A percentile compares a stretch with the other conserved stretches of the same genome.
Conservation (phyloP, 2,329 filamentous ascomycete species). For the Capronia americana region DNA sequence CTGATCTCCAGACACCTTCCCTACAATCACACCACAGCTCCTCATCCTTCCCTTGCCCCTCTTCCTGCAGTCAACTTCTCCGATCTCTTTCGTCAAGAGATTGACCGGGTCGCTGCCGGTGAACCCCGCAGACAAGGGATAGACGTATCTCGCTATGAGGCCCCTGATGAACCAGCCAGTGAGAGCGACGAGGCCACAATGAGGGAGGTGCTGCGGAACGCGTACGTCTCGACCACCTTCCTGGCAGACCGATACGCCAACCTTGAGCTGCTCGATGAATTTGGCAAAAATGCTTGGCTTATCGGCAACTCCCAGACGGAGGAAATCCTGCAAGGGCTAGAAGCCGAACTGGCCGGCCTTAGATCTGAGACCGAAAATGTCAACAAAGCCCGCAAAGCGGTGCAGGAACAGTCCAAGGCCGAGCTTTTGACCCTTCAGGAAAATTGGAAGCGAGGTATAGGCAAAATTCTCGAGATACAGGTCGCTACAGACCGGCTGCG, state of each 20-base stretch:
- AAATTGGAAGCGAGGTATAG: slow-evolving; percentile 79
- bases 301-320: slow-evolving; percentile 82
- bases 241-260: slow-evolving; percentile 63
- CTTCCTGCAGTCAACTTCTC: slow-evolving; percentile 64
- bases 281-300: slow-evolving; percentile 91
- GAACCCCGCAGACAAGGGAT: slow-evolving; percentile 68
- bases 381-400: slow-evolving; percentile 70
- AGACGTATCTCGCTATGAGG: slow-evolving; percentile 83
- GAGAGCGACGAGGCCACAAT: slow-evolving; percentile 50
- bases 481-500: slow-evolving; percentile 77
- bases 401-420: slow-evolving; percentile 72
- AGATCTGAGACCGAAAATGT: slow-evolving; percentile 75
- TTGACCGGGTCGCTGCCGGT: slow-evolving; percentile 68
- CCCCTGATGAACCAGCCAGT: slow-evolving; percentile 64
- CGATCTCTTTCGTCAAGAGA: slow-evolving; percentile 70
- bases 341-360: slow-evolving; percentile 73
- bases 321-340: slow-evolving; percentile 70
- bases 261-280: slow-evolving; percentile 76
- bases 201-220: slow-evolving; percentile 59
- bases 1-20: slow-evolving; percentile 73
- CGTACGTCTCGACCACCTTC: slow-evolving; percentile 66
- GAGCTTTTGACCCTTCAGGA: slow-evolving; percentile 78
- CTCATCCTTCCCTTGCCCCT: slow-evolving; percentile 66
- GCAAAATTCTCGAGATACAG: slow-evolving; percentile 83
- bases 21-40: slow-evolving; percentile 53